Conservation (phyloP, 257 asterid species). For the Jaltomata sinuosa region DNA sequence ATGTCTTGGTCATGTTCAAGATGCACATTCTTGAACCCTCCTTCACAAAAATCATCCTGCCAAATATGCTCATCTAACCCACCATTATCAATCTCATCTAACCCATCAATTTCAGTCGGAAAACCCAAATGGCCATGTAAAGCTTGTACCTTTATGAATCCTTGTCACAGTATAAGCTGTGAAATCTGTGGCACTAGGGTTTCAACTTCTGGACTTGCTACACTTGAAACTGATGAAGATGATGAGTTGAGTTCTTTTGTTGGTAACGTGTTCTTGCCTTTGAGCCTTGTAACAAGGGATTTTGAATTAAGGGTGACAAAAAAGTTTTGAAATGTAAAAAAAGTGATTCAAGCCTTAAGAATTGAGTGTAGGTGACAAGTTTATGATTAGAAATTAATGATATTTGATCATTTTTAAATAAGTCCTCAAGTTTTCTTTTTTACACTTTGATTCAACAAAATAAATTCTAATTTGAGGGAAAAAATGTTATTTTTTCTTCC, state of each 20-base stretch:
- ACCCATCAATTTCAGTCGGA: neutral
- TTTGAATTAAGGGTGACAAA: no score
- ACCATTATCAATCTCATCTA: conserved; percentile 14
- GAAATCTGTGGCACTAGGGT: conserved; percentile 66
- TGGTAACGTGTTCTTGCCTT: conserved; percentile 72
- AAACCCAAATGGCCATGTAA: conserved; percentile 70
- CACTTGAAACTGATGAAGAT: conserved; percentile 47
- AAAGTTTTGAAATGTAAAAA: no score
- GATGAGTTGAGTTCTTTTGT: conserved; percentile 34
- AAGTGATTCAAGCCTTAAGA: no score
- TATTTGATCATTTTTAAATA: no score
- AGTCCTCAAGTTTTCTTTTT: no score
- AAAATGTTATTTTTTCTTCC: no score
- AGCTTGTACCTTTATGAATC: conserved; percentile 73
- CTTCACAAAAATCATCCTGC: conserved; percentile 48
- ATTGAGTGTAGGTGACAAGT: no score
- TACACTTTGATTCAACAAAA: no score
- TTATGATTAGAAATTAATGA: no score
- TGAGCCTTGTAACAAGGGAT: conserved; percentile 42
- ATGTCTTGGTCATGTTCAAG: conserved; percentile 75
- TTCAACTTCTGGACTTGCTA: conserved; percentile 45
- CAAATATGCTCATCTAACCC: conserved; percentile 46
- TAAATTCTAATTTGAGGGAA: no score
- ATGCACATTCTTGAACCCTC: conserved; percentile 84
- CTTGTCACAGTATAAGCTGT: conserved; percentile 35